A percentile compares a stretch with the other conserved stretches of the same genome.
These are phyloP conservation scores for Stereum hirsutum DNA, from an alignment of 1,284 basidiomycete genomes.

Conservation along the genomic window DNA sequence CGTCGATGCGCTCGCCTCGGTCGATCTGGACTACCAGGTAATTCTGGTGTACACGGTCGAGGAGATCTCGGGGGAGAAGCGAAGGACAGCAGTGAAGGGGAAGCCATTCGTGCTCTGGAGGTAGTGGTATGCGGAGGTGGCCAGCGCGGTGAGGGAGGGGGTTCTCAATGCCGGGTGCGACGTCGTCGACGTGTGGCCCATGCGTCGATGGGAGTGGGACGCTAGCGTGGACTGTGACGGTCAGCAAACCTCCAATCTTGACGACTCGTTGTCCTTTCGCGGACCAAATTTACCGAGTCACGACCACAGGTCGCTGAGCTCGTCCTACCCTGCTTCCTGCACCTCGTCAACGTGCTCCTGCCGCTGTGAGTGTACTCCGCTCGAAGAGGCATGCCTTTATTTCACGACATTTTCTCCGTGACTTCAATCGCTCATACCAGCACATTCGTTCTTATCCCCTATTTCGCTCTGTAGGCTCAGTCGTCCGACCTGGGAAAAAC, in stretches of 20 bases:
- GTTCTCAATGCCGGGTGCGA: slow-evolving; percentile 31
- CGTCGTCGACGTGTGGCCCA: slow-evolving; percentile 25
- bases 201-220: slow-evolving; percentile 27
- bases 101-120: slow-evolving; percentile 70
- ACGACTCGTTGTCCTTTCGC: neutral
- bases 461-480: slow-evolving; percentile 40
- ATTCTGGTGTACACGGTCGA: slow-evolving; percentile 76
- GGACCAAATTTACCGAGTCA: slow-evolving; percentile 26
- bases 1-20: slow-evolving; percentile 75
- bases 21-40: slow-evolving; percentile 90
- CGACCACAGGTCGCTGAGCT: slow-evolving; percentile 35
- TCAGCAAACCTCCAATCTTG: no score
- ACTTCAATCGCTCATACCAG: neutral
- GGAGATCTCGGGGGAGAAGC: slow-evolving; percentile 80
- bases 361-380: slow-evolving; percentile 76
- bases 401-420: slow-evolving; percentile 3
- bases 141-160: slow-evolving; percentile 27
- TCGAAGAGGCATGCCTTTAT: slow-evolving; percentile 62
- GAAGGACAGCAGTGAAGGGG: slow-evolving; percentile 65
- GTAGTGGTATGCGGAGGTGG: slow-evolving; percentile 53
- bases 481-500: slow-evolving; percentile 62
- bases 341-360: slow-evolving; percentile 32
- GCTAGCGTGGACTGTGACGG: slow-evolving; percentile 23
- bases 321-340: slow-evolving; percentile 30
- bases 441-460: neutral